These are phyloP conservation scores for Globisporangium abappressorium DNA, from an alignment of 352 stramenopile genomes.

Conservation along the genomic window DNA sequence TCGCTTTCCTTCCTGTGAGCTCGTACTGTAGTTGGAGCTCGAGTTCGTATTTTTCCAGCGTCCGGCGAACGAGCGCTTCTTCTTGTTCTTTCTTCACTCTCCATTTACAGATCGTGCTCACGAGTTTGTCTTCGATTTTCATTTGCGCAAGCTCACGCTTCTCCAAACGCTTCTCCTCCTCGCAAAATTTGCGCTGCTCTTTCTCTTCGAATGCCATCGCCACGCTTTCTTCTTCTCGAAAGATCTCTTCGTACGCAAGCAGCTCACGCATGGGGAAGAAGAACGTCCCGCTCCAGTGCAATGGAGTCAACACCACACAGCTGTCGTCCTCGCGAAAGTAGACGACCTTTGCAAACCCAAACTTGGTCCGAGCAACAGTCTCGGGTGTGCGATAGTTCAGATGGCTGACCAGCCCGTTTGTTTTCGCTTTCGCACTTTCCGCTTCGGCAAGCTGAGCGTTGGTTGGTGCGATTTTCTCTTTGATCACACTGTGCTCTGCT, in stretches of 20 bases:
- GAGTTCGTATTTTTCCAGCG: constrained; percentile 44
- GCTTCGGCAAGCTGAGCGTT: constrained; percentile 24
- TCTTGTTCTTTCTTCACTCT: constrained; percentile 37
- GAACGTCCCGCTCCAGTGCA: constrained; percentile 53
- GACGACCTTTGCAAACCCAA: constrained; percentile 39
- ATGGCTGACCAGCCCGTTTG: constrained; percentile 27
- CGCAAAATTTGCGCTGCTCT: constrained; percentile 19
- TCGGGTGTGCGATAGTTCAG: constrained; percentile 41
- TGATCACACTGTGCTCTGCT: constrained; percentile 26
- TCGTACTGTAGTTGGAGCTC: constrained; percentile 52
- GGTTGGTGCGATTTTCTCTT: constrained; percentile 11
- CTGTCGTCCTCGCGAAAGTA: constrained; percentile 56
- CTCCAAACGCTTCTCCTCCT: constrained; percentile 22
- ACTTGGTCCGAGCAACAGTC: constrained; percentile 43
- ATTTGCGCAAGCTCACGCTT: constrained; percentile 30
- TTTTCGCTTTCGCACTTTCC: constrained; percentile 15
- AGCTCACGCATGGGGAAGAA: constrained; percentile 47
- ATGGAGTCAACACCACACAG: constrained; percentile 39
- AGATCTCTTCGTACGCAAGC: constrained; percentile 36
- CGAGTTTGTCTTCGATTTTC: constrained; percentile 38
- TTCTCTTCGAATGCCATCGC: constrained; percentile 51
- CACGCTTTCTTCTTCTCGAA: constrained; percentile 41
- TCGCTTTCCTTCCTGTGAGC: constrained; percentile 21
- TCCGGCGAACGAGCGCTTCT: constrained; percentile 23
- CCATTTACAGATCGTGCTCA: constrained; percentile 39